These are phyloP conservation scores for Adansonia madagascariensis DNA, from an alignment of 441 rosid species.

Conservation along the genomic window DNA sequence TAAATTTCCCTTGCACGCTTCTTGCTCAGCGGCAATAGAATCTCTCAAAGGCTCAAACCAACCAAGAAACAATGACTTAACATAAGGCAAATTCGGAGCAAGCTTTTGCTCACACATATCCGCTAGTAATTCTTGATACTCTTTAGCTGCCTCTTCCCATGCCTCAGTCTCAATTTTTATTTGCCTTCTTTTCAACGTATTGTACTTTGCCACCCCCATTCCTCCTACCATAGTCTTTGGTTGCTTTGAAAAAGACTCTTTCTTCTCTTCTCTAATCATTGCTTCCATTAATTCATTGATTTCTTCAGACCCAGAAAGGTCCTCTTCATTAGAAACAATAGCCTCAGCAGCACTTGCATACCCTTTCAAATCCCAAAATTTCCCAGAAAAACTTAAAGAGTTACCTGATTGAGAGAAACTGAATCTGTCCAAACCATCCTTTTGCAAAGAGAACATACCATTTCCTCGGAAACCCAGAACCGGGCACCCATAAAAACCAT, in stretches of 20 bases:
- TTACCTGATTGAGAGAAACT: constrained; percentile 27
- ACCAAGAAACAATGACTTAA: constrained; percentile 82
- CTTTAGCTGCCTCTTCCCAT: constrained; percentile 85
- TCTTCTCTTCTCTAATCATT: constrained; percentile 43
- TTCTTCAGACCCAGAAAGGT: constrained; percentile 74
- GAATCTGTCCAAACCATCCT: constrained; percentile 30
- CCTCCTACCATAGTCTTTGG: constrained; percentile 58
- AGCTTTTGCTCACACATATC: constrained; percentile 97
- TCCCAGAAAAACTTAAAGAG: constrained; percentile 31
- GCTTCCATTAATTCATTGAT: constrained; percentile 54
- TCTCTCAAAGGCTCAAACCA: constrained; percentile 93
- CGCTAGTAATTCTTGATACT: constrained; percentile 72
- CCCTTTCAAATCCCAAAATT: constrained; percentile 30
- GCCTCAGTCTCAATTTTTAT: constrained; percentile 88
- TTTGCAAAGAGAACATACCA: constrained; percentile 31
- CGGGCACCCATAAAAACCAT: constrained; percentile 28
- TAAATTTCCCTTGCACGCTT: constrained; percentile 40
- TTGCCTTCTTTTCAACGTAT: constrained; percentile 60
- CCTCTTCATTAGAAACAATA: constrained; percentile 65
- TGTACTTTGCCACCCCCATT: constrained; percentile 59
- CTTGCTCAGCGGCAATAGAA: constrained; percentile 75
- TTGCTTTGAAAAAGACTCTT: constrained; percentile 37
- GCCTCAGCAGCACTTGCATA: constrained; percentile 65
- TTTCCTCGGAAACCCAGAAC: constrained; percentile 32
- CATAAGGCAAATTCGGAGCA: constrained; percentile 88